Evolutionary conservation across 768 basidiomycete species (phyloP), one percentile per base, ranked within the genome.

Genomic region (Trametes villosa): DNA sequence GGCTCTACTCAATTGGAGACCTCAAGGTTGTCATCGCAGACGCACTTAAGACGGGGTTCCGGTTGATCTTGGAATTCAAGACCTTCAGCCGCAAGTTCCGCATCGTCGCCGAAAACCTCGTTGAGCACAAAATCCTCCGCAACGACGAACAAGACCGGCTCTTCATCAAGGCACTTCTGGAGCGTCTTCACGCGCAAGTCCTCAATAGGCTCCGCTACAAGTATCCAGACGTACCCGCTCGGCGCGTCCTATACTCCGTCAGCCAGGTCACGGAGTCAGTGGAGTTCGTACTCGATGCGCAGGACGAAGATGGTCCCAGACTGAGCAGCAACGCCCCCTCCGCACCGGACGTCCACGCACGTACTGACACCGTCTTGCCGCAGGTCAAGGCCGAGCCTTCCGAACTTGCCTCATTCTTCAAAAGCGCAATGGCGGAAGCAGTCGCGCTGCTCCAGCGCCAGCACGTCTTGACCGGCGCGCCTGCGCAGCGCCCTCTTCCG

Each of bases 161-260:
- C 11, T 74, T 68, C 52, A 17, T 65, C 22, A 50, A 51, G 9
- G 65, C 60, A 0, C 62, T 72, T 27, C 61, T 29, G 1, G 31
- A 17, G 8, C 0, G 6, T 1, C 41, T 62, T 8, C 34, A n/a
- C 0, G 8, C 1, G 0, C 7, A 20, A 3, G 46, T 53, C 0
- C 49, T 53, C 18, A 40, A 64, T 3, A 63, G 69, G 1, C 67
- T 73, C 0, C 54, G 64, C 26, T 51, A 72, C 50, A 71, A 68
- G 20, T 27, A 47, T 12, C 70, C 66, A 1, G 68, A 71, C 24
- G 62, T 56, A 1, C 24, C 63, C 20, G 62, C 62, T 13, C 72
- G 68, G 1, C 70, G 72, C 13, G 62, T 71, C 15, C 69, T 69
- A 1, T 73, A 71, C 52, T 27, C 34, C 2, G 31, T 73, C 12